phyloP scores from a whole-genome alignment of 495 filamentous ascomycete species.

The Sporormia fimetaria region DNA sequence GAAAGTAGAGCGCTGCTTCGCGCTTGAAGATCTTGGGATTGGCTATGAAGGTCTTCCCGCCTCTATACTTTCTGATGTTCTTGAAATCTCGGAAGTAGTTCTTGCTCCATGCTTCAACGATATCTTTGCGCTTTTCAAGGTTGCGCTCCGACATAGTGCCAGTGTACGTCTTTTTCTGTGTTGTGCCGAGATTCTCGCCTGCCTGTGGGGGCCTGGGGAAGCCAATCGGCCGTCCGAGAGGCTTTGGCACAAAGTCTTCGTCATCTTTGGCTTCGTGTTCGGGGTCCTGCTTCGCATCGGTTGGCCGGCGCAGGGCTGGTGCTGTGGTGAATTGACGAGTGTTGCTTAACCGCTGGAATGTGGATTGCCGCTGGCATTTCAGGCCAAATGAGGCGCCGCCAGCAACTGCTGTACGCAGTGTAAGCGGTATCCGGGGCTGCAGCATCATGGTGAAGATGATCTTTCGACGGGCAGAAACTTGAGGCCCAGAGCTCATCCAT shows the following conservation, averaged over 20 bases:
- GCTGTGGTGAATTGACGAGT: conserved; percentile 6
- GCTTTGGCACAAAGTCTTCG: conserved; percentile 52
- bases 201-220: conserved; percentile 55
- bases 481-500: no score
- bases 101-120: conserved; percentile 51
- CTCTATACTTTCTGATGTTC: conserved; percentile 57
- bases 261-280: conserved; percentile 39
- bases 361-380: background rate
- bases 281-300: no score
- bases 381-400: conserved; percentile 1
- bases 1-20: conserved; percentile 77
- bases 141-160: conserved; percentile 83
- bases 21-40: conserved; percentile 63
- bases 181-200: conserved; percentile 72
- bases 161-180: conserved; percentile 54
- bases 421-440: conserved; percentile 8
- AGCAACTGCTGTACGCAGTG: background rate
- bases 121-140: conserved; percentile 52
- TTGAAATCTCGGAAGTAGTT: conserved; percentile 92
- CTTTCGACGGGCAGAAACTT: no score
- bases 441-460: conserved; percentile 7
- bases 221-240: conserved; percentile 71
- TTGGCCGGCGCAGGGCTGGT: background rate
- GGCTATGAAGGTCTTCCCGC: conserved; percentile 81
- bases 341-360: background rate